These are phyloP conservation scores for Polygonum aviculare DNA, from an alignment of 148 eudicot genomes.

Conservation along the genomic window DNA sequence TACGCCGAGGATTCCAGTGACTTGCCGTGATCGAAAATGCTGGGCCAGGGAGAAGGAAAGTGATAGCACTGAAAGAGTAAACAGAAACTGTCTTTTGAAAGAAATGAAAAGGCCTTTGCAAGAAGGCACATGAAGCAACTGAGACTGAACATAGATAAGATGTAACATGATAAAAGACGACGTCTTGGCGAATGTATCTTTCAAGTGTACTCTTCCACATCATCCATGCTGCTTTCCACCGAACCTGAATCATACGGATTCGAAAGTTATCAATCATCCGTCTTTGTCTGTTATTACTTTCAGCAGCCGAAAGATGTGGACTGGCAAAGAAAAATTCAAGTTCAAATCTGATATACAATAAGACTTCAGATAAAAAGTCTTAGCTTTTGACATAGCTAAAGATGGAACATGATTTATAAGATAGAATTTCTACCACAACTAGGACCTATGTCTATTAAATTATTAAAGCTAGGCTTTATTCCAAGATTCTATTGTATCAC, in stretches of 20 bases:
- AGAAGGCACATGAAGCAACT: not conserved
- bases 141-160: not conserved
- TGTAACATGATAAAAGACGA: not conserved
- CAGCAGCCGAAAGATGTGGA: not conserved
- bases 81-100: not conserved
- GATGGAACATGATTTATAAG: not conserved
- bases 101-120: not conserved
- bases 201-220: not conserved
- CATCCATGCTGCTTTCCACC: constrained; percentile 1
- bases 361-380: too few species aligned
- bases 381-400: too few species aligned
- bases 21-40: not conserved
- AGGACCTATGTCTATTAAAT: not conserved
- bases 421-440: not conserved
- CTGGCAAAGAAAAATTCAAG: not conserved
- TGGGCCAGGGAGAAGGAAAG: not conserved
- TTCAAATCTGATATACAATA: not conserved
- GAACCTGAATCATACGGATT: not conserved
- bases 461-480: not conserved
- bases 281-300: not conserved
- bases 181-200: not conserved
- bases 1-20: not conserved
- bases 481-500: not conserved
- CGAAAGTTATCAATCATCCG: not conserved
- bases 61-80: not conserved